These are phyloP conservation scores for Solanum appendiculatum DNA, from an alignment of 257 asterid species.

Conservation along the genomic window DNA sequence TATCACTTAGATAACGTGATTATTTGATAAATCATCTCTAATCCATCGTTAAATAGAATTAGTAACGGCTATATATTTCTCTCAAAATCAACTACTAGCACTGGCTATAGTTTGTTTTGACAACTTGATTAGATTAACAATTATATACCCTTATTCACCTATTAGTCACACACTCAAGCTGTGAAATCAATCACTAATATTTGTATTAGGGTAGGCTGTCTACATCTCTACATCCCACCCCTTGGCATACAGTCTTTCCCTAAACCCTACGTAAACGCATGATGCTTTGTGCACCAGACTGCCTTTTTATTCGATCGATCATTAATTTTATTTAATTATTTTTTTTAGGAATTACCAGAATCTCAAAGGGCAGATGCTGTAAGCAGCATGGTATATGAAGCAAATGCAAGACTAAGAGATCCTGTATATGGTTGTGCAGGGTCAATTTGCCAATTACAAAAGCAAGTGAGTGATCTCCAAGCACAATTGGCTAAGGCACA, in stretches of 20 bases:
- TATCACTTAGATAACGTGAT: neutral
- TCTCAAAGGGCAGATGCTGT: constrained; percentile 61
- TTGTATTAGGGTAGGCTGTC: neutral
- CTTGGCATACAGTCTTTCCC: neutral
- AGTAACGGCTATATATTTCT: neutral
- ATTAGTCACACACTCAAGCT: neutral
- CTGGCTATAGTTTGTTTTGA: neutral
- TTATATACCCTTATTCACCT: neutral
- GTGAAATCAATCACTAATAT: neutral
- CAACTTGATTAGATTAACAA: neutral
- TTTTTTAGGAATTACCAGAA: constrained; percentile 58
- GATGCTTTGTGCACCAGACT: neutral
- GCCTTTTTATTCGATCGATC: neutral
- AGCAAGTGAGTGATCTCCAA: constrained; percentile 59
- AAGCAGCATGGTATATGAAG: constrained; percentile 85
- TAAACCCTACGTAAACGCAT: rapidly evolving
- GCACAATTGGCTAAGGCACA: constrained; percentile 61
- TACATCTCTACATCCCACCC: neutral
- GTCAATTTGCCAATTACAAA: constrained; percentile 61
- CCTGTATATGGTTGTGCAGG: constrained; percentile 85
- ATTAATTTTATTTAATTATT: neutral
- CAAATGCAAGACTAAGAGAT: constrained; percentile 64
- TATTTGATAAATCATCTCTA: neutral
- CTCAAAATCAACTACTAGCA: neutral
- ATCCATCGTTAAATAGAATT: neutral